These are phyloP conservation scores for Sporothrix schenckii DNA, from an alignment of 2,329 filamentous ascomycete genomes.

Conservation along the genomic window DNA sequence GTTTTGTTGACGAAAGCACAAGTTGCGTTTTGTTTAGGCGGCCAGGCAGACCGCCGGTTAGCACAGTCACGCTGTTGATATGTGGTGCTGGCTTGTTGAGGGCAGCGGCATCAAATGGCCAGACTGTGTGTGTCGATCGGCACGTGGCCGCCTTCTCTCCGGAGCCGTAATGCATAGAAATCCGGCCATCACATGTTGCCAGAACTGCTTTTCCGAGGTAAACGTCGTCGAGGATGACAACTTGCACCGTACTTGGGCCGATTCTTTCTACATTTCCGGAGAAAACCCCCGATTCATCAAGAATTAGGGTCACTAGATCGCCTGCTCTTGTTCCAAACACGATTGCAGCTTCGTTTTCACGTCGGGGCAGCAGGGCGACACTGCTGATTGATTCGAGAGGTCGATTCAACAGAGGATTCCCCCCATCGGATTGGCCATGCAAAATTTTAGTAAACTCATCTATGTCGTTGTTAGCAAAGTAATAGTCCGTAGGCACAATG, in stretches of 20 bases:
- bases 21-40: conserved; percentile 48
- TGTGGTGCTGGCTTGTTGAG: conserved; percentile 51
- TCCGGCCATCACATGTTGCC: conserved; percentile 53
- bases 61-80: conserved; percentile 53
- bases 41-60: conserved; percentile 48
- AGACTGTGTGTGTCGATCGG: conserved; percentile 51
- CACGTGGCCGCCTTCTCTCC: conserved; percentile 42
- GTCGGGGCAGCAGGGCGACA: conserved; percentile 41
- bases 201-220: conserved; percentile 44
- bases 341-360: conserved; percentile 39
- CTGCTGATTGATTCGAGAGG: conserved; percentile 52
- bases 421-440: neutral
- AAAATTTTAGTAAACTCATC: conserved; percentile 15
- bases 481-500: neutral
- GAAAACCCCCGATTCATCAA: conserved; percentile 36
- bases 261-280: conserved; percentile 39
- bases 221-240: conserved; percentile 36
- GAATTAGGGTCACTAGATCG: conserved; percentile 50
- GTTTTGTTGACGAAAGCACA: conserved; percentile 54
- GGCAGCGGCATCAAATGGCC: conserved; percentile 56
- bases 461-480: neutral
- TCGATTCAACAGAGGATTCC: neutral
- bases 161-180: conserved; percentile 50
- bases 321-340: conserved; percentile 58
- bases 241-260: conserved; percentile 37